Conservation (phyloP, 768 basidiomycete genomes). For the Naganishia antarctica region DNA sequence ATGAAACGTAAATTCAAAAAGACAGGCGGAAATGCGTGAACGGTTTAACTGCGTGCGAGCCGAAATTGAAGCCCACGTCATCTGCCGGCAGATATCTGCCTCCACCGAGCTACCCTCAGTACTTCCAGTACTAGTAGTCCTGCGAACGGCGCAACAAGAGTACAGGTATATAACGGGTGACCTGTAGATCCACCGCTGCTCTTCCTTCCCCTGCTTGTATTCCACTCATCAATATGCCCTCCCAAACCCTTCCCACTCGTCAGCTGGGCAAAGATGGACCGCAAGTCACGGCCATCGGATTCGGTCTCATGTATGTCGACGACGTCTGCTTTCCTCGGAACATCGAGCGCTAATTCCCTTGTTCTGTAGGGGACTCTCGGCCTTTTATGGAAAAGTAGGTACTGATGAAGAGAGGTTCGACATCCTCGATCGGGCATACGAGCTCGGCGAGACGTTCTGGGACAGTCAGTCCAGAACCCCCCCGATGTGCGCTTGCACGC, state of each 20-base stretch:
- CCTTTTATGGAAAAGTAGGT: conserved; percentile 48
- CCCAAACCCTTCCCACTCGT: conserved; percentile 10
- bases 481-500: too few relatives aligned
- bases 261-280: conserved; percentile 24
- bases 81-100: too few relatives aligned
- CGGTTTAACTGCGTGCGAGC: too few relatives aligned
- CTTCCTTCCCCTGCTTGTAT: too few relatives aligned
- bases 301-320: conserved; percentile 14
- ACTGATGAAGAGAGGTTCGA: conserved; percentile 61
- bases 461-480: conserved; percentile 42
- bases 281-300: conserved; percentile 15
- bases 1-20: too few relatives aligned
- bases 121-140: too few relatives aligned
- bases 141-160: too few relatives aligned
- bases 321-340: not conserved
- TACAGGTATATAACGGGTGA: too few relatives aligned
- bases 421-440: conserved; percentile 55
- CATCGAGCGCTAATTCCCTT: not conserved
- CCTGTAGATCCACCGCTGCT: too few relatives aligned
- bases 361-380: conserved; percentile 16
- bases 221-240: not conserved
- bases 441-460: conserved; percentile 54
- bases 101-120: too few relatives aligned
- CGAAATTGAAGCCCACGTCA: too few relatives aligned
- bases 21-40: too few relatives aligned